Evolutionary conservation across 768 basidiomycete species (phyloP).

Genomic region (Suillus fuscotomentosus): DNA sequence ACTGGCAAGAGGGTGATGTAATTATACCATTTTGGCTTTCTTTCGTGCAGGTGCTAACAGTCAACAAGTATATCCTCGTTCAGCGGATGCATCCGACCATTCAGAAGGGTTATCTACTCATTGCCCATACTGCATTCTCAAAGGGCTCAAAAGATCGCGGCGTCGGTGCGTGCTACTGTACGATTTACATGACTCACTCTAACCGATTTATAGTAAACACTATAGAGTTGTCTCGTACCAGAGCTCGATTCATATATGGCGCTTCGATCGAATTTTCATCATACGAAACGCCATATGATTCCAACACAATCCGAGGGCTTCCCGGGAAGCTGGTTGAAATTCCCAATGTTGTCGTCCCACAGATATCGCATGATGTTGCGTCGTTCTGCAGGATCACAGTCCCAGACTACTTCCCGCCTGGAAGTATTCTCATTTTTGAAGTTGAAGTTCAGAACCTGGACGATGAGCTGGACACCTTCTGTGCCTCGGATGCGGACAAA

Average conservation of each 20-base stretch:
- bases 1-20: slow-evolving; percentile 95
- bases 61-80: slow-evolving; percentile 80
- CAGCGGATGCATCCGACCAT: slow-evolving; percentile 90
- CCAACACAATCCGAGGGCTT: slow-evolving; percentile 64
- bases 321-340: slow-evolving; percentile 68
- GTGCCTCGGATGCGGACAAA: slow-evolving; percentile 64
- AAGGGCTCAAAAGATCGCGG: slow-evolving; percentile 82
- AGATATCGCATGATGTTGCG: slow-evolving; percentile 64
- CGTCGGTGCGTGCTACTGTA: slow-evolving; percentile 49
- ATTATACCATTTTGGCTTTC: slow-evolving; percentile 30
- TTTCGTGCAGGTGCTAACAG: slow-evolving; percentile 6
- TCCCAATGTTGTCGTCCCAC: slow-evolving; percentile 52
- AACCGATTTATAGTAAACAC: slow-evolving; percentile 59
- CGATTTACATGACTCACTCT: not conserved
- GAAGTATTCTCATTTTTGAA: slow-evolving; percentile 90
- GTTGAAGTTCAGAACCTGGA: slow-evolving; percentile 81
- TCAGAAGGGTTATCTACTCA: slow-evolving; percentile 88
- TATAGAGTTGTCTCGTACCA: slow-evolving; percentile 78
- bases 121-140: slow-evolving; percentile 91
- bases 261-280: slow-evolving; percentile 69
- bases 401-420: slow-evolving; percentile 92
- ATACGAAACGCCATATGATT: slow-evolving; percentile 50
- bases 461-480: slow-evolving; percentile 67
- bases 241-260: slow-evolving; percentile 79
- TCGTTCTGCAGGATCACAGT: slow-evolving; percentile 77